Percentiles rank a stretch among this genome's conserved stretches.
phyloP scores from a whole-genome alignment of 805 yeast species.

The Brettanomyces naardenensis region DNA sequence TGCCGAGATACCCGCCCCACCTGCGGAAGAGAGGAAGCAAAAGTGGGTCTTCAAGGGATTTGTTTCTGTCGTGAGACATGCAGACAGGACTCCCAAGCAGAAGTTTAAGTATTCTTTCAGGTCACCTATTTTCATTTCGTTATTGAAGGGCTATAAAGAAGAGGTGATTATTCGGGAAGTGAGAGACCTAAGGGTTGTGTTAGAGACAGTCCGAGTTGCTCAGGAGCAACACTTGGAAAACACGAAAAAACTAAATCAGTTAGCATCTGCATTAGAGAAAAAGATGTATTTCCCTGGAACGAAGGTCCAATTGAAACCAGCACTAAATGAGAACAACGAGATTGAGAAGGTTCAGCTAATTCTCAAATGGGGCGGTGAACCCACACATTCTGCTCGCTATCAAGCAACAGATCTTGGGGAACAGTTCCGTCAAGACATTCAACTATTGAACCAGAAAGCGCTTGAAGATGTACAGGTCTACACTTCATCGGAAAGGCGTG shows the following conservation, averaged over 20 bases:
- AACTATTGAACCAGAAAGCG: constrained; percentile 76
- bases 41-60: constrained; percentile 96
- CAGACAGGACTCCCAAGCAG: constrained; percentile 98
- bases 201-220: constrained; percentile 78
- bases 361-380: constrained; percentile 99
- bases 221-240: constrained; percentile 77
- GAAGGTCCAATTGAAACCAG: constrained; percentile 90
- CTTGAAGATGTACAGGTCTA: constrained; percentile 78
- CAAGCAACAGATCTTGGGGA: constrained; percentile 96
- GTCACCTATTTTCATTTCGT: constrained; percentile 75
- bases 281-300: constrained; percentile 92
- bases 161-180: constrained; percentile 93
- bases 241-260: constrained; percentile 60
- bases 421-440: constrained; percentile 86
- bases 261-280: constrained; percentile 79
- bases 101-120: constrained; percentile 93
- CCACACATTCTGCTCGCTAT: constrained; percentile 93
- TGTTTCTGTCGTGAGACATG: constrained; percentile 90
- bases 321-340: constrained; percentile 49
- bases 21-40: constrained; percentile 54
- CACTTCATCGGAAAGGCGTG: constrained; percentile 93
- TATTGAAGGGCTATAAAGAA: constrained; percentile 89
- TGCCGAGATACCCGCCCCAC: neutral
- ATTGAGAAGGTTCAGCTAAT: constrained; percentile 95
- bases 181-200: constrained; percentile 75